phyloP scores from a whole-genome alignment of 2,329 filamentous ascomycete species.

The Talaromyces pinophilus region DNA sequence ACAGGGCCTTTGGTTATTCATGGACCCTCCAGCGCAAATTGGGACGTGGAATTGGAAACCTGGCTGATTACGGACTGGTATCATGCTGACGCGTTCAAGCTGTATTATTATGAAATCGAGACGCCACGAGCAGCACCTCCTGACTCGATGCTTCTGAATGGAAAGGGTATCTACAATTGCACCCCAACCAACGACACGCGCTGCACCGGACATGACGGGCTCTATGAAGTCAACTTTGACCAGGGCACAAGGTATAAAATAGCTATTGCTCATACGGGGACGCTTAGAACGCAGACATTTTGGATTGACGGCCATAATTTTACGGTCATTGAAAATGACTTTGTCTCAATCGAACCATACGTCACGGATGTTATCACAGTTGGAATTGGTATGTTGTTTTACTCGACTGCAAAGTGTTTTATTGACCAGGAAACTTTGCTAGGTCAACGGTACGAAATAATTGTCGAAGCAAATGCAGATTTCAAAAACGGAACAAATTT shows the following conservation, averaged over 20 bases:
- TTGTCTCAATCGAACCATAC: conserved; percentile 59
- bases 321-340: conserved; percentile 56
- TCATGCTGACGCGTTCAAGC: conserved; percentile 30
- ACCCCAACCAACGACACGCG: neutral
- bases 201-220: no score
- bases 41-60: conserved; percentile 40
- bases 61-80: conserved; percentile 40
- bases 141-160: no score
- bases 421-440: no score
- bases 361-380: conserved; percentile 47
- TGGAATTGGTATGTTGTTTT: conserved; percentile 35
- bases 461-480: conserved; percentile 33
- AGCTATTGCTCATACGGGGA: no score
- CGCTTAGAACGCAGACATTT: no score
- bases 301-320: conserved; percentile 49
- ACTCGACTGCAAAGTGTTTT: no score
- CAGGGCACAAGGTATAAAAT: no score
- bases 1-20: conserved; percentile 54
- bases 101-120: conserved; percentile 24
- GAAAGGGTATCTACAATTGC: conserved; percentile 44
- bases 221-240: no score
- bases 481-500: conserved; percentile 27
- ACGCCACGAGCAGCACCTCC: neutral
- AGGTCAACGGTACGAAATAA: conserved; percentile 26
- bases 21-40: conserved; percentile 42